Conservation (phyloP, 1,284 basidiomycete genomes). For the Trichosporon sp. region DNA sequence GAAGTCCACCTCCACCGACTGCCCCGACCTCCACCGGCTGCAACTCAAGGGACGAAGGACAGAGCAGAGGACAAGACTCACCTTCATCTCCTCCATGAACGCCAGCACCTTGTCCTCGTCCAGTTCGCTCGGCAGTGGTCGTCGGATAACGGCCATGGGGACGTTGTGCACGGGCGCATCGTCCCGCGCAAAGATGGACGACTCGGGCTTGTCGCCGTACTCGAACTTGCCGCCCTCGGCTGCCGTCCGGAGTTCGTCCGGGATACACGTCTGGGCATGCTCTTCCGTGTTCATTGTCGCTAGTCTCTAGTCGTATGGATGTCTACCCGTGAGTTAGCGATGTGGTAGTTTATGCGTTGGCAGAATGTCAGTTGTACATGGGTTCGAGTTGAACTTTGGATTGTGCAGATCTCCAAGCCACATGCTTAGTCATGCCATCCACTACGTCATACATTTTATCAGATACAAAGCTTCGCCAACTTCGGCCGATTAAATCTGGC, state of each 20-base stretch:
- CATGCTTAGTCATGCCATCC: constrained; percentile 13
- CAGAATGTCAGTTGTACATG: too few relatives aligned
- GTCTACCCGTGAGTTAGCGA: too few relatives aligned
- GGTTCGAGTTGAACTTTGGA: too few relatives aligned
- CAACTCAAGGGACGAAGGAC: too few relatives aligned
- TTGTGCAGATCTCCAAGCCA: background rate
- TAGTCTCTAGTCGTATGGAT: too few relatives aligned
- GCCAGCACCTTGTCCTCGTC: constrained; percentile 54
- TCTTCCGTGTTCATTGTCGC: constrained; percentile 3
- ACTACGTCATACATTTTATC: constrained; percentile 19
- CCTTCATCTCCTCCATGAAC: constrained; percentile 58
- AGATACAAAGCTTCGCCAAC: background rate
- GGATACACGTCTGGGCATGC: background rate
- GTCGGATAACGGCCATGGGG: constrained; percentile 55
- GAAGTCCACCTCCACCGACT: too few relatives aligned
- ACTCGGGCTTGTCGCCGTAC: constrained; percentile 30
- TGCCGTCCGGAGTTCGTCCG: background rate
- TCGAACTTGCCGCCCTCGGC: background rate
- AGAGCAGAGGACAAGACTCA: constrained; percentile 29
- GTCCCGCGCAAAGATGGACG: constrained; percentile 43
- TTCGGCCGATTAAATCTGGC: background rate
- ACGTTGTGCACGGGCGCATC: constrained; percentile 48
- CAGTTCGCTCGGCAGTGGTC: constrained; percentile 55
- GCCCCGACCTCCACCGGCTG: too few relatives aligned
- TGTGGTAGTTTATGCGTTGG: too few relatives aligned